A percentile compares a stretch with the other conserved stretches of the same genome.
Evolutionary conservation across 2,329 filamentous ascomycete genomes (phyloP).

Genomic region (Pezicula rhizophila): DNA sequence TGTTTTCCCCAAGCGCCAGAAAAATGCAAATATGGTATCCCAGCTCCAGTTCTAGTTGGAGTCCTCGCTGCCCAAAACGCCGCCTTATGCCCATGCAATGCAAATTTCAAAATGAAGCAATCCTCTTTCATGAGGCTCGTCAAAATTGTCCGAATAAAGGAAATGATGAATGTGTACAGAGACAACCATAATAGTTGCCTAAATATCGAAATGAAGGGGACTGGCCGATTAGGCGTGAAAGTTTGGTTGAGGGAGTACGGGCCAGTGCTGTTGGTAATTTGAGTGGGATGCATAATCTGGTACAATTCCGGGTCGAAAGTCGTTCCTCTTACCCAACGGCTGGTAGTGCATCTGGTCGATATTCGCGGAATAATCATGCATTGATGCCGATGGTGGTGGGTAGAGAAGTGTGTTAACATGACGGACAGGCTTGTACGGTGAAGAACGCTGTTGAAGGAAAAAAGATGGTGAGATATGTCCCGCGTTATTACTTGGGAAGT

Average conservation of each 20-base stretch:
- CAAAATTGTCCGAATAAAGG: too few relatives aligned
- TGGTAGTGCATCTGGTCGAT: conserved; percentile 74
- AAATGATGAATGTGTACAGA: too few relatives aligned
- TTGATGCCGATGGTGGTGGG: conserved; percentile 72
- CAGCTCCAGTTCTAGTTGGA: too few relatives aligned
- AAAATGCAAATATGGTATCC: too few relatives aligned
- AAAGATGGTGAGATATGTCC: conserved; percentile 67
- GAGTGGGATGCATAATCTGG: conserved; percentile 44
- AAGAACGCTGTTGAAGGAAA: conserved; percentile 81
- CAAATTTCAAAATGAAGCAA: too few relatives aligned
- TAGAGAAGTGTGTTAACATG: conserved; percentile 87
- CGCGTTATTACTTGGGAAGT: conserved; percentile 41
- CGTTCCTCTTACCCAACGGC: conserved; percentile 63
- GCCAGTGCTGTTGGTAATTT: conserved; percentile 18
- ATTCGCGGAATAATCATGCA: conserved; percentile 67
- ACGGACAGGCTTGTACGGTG: conserved; percentile 86
- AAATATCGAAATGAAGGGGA: too few relatives aligned
- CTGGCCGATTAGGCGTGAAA: conserved; percentile 21
- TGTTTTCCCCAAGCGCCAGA: too few relatives aligned
- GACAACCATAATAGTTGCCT: too few relatives aligned
- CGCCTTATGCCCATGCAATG: too few relatives aligned
- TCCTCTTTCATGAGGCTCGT: too few relatives aligned
- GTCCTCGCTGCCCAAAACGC: too few relatives aligned
- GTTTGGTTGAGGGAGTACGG: conserved; percentile 28
- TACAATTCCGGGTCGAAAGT: conserved; percentile 64